These are phyloP conservation scores for Monosporascus sp. DNA, from an alignment of 2,329 filamentous ascomycete species.

Conservation along the genomic window DNA sequence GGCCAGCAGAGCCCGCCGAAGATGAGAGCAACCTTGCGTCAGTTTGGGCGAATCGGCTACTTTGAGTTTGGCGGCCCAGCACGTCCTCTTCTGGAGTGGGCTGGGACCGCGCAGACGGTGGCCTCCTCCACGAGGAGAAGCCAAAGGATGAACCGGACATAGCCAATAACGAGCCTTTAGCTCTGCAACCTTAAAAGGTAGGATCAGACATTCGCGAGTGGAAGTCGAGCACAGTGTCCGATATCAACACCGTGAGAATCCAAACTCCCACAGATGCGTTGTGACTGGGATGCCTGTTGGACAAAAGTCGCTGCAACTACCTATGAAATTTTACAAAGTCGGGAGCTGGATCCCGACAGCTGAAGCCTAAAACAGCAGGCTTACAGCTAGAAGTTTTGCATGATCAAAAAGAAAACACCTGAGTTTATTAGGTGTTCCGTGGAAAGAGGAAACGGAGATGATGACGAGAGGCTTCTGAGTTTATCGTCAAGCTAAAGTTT, in stretches of 20 bases:
- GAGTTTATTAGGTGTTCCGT: neutral
- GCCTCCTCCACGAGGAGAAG: conserved; percentile 45
- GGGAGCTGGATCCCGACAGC: neutral
- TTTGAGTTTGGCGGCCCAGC: conserved; percentile 18
- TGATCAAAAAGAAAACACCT: neutral
- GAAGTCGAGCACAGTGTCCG: conserved; percentile 5
- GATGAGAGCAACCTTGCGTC: conserved; percentile 24
- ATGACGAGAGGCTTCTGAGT: too few species aligned
- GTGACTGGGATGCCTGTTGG: neutral
- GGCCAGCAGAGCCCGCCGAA: conserved; percentile 33
- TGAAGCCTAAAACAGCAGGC: neutral
- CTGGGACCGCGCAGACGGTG: conserved; percentile 26
- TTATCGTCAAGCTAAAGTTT: neutral
- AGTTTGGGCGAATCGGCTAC: conserved; percentile 7
- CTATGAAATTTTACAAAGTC: neutral
- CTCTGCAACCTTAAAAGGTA: conserved; percentile 3
- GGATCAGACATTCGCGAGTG: conserved; percentile 8
- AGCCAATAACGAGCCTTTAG: conserved; percentile 11
- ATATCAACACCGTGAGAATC: neutral
- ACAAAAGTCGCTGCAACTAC: neutral
- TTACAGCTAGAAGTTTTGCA: neutral
- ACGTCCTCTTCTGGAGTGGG: conserved; percentile 25
- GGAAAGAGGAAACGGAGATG: too few species aligned
- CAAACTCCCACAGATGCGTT: neutral
- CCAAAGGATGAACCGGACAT: conserved; percentile 44